Conservation (phyloP, 2,329 filamentous ascomycete genomes). For the Scleromitrula shiraiana region DNA sequence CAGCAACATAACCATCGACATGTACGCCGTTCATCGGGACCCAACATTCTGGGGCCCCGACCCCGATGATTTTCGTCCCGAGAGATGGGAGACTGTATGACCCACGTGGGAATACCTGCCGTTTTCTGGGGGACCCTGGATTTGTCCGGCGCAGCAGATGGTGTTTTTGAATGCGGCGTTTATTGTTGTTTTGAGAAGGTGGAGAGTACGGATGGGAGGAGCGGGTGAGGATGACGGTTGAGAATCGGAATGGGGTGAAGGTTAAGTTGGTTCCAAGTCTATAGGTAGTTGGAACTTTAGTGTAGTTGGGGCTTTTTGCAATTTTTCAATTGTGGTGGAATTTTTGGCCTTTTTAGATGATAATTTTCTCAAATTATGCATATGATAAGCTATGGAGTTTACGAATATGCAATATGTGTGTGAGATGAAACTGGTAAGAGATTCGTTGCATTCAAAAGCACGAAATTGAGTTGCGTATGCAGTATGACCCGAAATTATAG, state of each 20-base stretch:
- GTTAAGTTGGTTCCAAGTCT: no score
- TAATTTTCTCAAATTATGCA: no score
- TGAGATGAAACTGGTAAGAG: no score
- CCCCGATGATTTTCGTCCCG: background rate
- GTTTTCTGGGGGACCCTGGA: background rate
- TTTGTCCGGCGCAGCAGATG: background rate
- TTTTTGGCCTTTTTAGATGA: no score
- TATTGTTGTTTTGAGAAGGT: background rate
- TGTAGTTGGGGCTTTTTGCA: no score
- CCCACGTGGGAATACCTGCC: background rate
- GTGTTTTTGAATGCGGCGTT: background rate
- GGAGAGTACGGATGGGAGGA: background rate
- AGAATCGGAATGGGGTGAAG: background rate
- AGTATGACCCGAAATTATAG: no score
- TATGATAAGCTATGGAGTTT: no score
- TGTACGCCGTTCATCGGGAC: background rate
- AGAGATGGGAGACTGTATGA: background rate
- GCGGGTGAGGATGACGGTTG: background rate
- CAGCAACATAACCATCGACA: background rate
- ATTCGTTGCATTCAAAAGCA: no score
- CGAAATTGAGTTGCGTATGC: no score
- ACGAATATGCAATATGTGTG: no score
- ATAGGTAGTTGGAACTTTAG: no score
- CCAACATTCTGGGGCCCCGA: slow-evolving; percentile 31
- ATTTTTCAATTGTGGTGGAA: no score